These are phyloP conservation scores for Kuraishia floccosa DNA, from an alignment of 805 yeast species.

Conservation along the genomic window DNA sequence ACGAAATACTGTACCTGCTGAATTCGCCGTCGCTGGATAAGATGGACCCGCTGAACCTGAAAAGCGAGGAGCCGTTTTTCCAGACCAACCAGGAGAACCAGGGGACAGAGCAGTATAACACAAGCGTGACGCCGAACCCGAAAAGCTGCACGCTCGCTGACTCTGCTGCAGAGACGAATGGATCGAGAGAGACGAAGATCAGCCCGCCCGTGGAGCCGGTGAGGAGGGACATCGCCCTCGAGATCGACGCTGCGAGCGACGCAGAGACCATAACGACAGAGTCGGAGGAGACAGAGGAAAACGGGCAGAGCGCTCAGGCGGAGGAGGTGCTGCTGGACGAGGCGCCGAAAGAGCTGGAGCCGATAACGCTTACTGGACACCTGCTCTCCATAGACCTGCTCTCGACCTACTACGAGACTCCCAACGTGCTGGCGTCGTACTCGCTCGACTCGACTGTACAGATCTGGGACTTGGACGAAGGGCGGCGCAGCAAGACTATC, in stretches of 20 bases:
- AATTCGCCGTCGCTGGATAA: conserved; percentile 20
- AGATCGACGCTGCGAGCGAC: conserved; percentile 1
- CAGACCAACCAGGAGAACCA: too few species aligned
- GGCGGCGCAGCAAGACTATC: too few species aligned
- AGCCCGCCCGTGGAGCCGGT: too few species aligned
- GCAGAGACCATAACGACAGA: conserved; percentile 2
- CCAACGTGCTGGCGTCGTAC: background rate
- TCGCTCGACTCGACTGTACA: background rate
- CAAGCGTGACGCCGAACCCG: too few species aligned
- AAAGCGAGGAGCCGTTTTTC: background rate
- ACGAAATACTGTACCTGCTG: conserved; percentile 21
- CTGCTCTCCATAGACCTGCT: background rate
- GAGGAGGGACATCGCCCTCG: too few species aligned
- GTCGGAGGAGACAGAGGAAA: too few species aligned
- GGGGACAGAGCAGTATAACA: too few species aligned
- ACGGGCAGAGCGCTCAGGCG: background rate
- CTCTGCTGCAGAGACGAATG: background rate
- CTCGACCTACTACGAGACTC: background rate
- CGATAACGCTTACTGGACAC: too few species aligned
- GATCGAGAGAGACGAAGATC: too few species aligned
- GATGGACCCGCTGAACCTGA: background rate
- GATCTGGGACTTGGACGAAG: too few species aligned
- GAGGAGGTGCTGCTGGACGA: background rate
- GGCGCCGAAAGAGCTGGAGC: background rate
- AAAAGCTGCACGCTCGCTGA: too few species aligned